Evolutionary conservation across 2,329 filamentous ascomycete species (phyloP).

Genomic region (Botrytis cinerea): DNA sequence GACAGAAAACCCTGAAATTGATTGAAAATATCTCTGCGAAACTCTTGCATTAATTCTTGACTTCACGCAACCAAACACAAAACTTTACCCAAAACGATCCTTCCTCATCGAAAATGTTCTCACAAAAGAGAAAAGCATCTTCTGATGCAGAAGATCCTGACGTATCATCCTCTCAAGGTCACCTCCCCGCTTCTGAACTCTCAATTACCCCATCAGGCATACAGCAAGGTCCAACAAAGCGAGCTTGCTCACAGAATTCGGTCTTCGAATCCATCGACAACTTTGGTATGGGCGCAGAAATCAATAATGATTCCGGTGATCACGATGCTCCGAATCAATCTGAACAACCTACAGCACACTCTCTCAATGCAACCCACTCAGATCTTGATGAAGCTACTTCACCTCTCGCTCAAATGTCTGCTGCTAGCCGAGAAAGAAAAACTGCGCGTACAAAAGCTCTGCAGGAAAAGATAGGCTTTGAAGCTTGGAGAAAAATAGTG

Average conservation of each 20-base stretch:
- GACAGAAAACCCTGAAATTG: background rate
- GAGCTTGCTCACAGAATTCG: background rate
- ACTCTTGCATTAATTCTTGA: background rate
- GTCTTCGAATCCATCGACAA: background rate
- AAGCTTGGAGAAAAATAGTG: too few species aligned
- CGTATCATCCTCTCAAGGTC: background rate
- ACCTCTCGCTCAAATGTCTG: too few species aligned
- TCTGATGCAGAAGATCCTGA: background rate
- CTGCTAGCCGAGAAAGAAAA: too few species aligned
- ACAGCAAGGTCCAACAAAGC: background rate
- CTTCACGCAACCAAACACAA: background rate
- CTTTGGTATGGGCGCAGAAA: background rate
- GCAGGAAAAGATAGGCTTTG: too few species aligned
- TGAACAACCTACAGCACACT: too few species aligned
- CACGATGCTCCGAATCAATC: background rate
- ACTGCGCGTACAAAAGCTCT: too few species aligned
- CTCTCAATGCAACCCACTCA: too few species aligned
- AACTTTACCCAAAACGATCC: background rate
- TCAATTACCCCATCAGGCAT: background rate
- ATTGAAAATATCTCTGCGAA: background rate
- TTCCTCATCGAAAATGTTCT: background rate
- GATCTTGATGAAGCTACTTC: too few species aligned
- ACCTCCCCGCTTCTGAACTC: background rate
- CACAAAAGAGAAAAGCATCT: background rate
- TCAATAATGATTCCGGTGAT: background rate